Evolutionary conservation across 768 basidiomycete species (phyloP), one percentile per base, ranked within the genome.

Genomic region (Collybiopsis confluens): DNA sequence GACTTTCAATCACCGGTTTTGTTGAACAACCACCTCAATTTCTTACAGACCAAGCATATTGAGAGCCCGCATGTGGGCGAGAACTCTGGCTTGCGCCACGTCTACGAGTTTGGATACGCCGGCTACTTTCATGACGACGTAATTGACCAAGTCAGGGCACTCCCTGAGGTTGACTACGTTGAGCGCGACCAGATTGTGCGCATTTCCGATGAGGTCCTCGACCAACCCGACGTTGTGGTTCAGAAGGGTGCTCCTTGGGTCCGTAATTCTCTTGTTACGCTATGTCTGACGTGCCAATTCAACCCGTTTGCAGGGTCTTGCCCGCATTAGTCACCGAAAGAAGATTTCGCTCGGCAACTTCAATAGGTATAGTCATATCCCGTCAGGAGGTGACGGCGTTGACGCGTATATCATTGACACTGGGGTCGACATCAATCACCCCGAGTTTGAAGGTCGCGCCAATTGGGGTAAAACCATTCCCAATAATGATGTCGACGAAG

Each of bases 181-280:
- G 97, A 99, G 77, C 82, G 78, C 54, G 97, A 99, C 77, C 94
- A 97, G 74, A 74, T 95, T 61, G 92, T 98, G n/a, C 80, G 75
- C 55, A 87, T 90, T 2, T 77, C 79, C 59, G 86, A 86, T 1
- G 60, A 73, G 41, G 61, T 52, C 23, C 28, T 55, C 15, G 35
- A 21, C 9, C 20, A 48, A 8, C 58, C 62, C 0, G 27, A 62
- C 16, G 36, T 62, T 8, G 59, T 55, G 23, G 64, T 71, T 1
- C 88, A 94, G 80, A 81, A 66, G 47, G 62, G 70, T n/a, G 89
- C 93, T 10, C 90, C 93, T 48, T 95, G 93, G 93, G 92, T 93
- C 68, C 69, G 84, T 74, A 48, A 56, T 6, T 30, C 18, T 15
- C 16, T 15, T 35, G 20, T 8, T 35, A n/a, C n/a, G 18, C 35